A percentile compares a stretch with the other conserved stretches of the same genome.
phyloP scores from a whole-genome alignment of 2,329 filamentous ascomycete species.

The Penicillium aurantiogriseum region DNA sequence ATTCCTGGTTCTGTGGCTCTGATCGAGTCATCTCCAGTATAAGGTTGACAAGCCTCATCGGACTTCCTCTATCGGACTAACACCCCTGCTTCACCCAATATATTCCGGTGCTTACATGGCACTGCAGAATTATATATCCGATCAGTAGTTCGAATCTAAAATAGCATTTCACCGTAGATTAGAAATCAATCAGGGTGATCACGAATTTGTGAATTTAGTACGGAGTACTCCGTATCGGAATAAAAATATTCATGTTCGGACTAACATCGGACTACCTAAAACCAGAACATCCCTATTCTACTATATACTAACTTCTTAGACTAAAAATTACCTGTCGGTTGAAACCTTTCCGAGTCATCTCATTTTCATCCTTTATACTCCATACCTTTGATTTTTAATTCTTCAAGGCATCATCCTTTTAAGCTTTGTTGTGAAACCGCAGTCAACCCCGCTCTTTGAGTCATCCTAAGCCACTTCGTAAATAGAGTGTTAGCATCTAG shows the following conservation, averaged over 20 bases:
- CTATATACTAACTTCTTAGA: background rate
- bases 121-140: background rate
- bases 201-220: too few species aligned
- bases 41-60: background rate
- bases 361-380: background rate
- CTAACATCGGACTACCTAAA: constrained; percentile 3
- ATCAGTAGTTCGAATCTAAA: background rate
- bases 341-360: background rate
- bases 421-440: background rate
- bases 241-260: background rate
- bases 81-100: background rate
- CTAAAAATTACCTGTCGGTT: background rate
- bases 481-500: background rate
- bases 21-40: background rate
- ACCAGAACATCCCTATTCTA: background rate
- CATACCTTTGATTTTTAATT: background rate
- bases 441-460: background rate
- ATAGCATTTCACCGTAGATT: background rate
- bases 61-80: background rate
- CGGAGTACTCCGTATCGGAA: background rate
- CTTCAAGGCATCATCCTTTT: background rate
- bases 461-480: constrained; percentile 10
- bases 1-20: background rate
- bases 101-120: background rate
- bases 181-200: background rate